A percentile compares a stretch with the other conserved stretches of the same genome.
These are phyloP conservation scores for Aspergillus indologenus DNA, from an alignment of 495 filamentous ascomycete genomes.

Conservation along the genomic window DNA sequence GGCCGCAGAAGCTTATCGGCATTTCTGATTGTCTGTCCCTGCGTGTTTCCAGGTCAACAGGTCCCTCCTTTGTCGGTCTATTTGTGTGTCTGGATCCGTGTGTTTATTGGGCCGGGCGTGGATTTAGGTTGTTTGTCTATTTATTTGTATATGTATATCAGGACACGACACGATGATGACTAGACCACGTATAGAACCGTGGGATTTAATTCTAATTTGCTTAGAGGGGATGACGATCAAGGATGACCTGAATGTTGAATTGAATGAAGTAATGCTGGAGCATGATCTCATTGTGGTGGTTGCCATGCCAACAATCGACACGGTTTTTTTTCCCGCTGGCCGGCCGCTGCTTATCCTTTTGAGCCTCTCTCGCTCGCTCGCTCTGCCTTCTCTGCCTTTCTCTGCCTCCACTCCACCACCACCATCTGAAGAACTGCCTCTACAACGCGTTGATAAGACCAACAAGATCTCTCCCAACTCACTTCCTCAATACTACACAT, in stretches of 20 bases:
- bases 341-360: constrained; percentile 18
- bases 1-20: too few species aligned
- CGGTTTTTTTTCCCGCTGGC: constrained; percentile 24
- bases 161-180: neutral
- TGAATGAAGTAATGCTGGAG: too few species aligned
- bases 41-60: neutral
- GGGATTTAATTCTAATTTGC: too few species aligned
- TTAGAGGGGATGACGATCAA: too few species aligned
- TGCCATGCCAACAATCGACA: constrained; percentile 47
- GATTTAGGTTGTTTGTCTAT: neutral
- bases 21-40: neutral
- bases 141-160: neutral
- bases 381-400: constrained; percentile 7
- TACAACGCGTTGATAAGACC: neutral
- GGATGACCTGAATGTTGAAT: too few species aligned
- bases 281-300: constrained; percentile 19
- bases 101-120: neutral
- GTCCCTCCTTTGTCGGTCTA: neutral
- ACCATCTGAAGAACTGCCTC: neutral
- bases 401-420: neutral
- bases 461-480: neutral
- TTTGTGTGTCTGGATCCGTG: neutral
- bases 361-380: constrained; percentile 8
- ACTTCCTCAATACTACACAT: constrained; percentile 3
- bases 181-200: neutral